Conservation (phyloP, 306 rosid genomes). For the Cicer judaicum region DNA sequence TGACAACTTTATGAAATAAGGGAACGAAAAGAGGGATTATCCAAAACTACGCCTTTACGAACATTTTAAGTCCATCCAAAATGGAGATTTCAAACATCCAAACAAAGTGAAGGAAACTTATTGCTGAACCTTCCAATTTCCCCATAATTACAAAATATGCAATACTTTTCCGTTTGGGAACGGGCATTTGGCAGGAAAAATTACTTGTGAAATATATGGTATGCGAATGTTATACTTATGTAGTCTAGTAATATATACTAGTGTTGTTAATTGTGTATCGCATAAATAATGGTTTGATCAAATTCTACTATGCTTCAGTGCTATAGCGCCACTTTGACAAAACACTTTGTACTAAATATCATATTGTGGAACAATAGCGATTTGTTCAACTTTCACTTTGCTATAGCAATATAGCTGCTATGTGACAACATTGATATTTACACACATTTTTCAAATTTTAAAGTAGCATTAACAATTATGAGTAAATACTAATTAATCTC, state of each 20-base stretch:
- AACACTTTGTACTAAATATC: no score
- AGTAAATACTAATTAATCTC: neutral
- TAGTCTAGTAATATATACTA: no score
- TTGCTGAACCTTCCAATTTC: neutral
- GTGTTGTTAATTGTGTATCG: no score
- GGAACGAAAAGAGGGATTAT: neutral
- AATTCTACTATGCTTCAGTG: no score
- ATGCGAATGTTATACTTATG: neutral
- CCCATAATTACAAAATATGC: neutral
- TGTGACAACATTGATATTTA: neutral
- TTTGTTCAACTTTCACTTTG: no score
- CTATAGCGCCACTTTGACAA: no score
- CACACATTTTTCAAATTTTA: neutral
- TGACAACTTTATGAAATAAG: constrained; percentile 1
- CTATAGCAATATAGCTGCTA: no score
- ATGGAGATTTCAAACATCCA: constrained; percentile 31
- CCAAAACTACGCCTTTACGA: constrained; percentile 22
- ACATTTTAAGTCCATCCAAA: constrained; percentile 21
- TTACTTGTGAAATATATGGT: neutral
- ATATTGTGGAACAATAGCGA: no score
- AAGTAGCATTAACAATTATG: neutral
- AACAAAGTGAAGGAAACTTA: constrained; percentile 13
- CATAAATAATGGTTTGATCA: no score
- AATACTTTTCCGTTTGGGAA: neutral
- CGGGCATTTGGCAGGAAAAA: neutral